Evolutionary conservation across 805 yeast genomes (phyloP), one percentile per base, ranked within the genome.

Genomic region (Saccharomycopsis sp.): DNA sequence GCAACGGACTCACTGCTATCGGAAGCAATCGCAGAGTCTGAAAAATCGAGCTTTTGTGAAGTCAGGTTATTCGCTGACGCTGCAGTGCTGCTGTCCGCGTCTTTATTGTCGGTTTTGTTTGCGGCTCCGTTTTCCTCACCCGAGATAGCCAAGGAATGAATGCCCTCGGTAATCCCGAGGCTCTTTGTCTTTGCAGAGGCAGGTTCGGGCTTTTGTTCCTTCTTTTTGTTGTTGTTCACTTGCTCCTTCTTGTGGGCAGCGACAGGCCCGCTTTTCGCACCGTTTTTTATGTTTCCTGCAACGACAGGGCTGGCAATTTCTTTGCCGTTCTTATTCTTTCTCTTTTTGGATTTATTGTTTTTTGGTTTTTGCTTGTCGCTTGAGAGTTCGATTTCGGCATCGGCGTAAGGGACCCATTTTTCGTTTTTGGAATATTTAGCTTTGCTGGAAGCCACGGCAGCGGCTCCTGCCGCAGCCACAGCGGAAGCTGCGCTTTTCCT

Each of bases 351-450:
- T 8, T 34, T 34, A 16, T 48, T 24, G 16, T 52, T 46, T n/a
- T 55, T 51, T n/a, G 24, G 24, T 34, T n/a, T 24, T 20, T 15
- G 37, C 44, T 55, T 55, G 24, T 56, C 56, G 24, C 44, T 54
- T 1, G 58, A 34, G 21, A 59, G 51, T 46, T 59, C 62, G 29
- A 59, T 59, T 47, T 56, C 60, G 20, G 62, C 62, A 18, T 51
- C 62, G 37, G 62, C n/a, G 23, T 50, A 59, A 3, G 62, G 62
- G 34, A 59, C 55, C 62, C 62, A 59, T 54, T 59, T 59, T n/a
- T 57, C 60, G 29, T 46, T 53, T 41, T 50, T 56, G 3, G 51
- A 40, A 24, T 44, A 47, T 53, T 58, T 58, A 1, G 56, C 57
- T 29, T 56, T 58, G 8, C 48, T 34, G 2, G 54, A n/a, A 9